Base-by-base conservation (phyloP, 768 basidiomycete genomes). In the Fomitopsis serialis region DNA sequence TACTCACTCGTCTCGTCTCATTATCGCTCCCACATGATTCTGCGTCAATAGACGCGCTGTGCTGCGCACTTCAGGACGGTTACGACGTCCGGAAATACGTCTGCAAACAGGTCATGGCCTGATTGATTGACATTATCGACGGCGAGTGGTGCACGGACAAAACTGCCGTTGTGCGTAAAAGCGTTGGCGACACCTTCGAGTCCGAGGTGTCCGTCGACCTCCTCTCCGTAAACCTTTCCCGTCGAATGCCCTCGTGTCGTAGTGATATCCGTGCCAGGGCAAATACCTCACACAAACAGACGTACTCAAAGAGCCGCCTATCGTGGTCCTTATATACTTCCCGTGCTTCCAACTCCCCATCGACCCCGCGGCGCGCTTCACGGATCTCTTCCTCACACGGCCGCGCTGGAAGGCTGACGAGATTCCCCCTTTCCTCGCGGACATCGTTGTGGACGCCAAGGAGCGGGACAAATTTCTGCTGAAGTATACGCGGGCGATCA, bases 381-480 rank as follows among this genome's bases (percentile, higher is more conserved):
- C 79, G 12, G 92, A 96, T 57, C 79, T 98, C 15, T 99, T 99
- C 75, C 74, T 91, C 36, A 87, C 86, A 9, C 82, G 86, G 5
- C 57, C 79, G 21, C 79, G 80, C 43, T 94, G 92, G 92, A 83
- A 78, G 62, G 78, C 76, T 6, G 83, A 87, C 12, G 92, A 95
- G 17, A 88, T 98, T 54, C 70, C 72, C 24, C 89, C 88, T 3
- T 98, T 95, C 71, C 71, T 98, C 12, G 69, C 74, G 6, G 92
- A 92, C 57, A 82, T 97, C 52, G 86, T 86, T 0, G 74, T 93
- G n/a, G 84, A 91, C 63, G 71, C 74, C 8, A 96, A 97, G 68
- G 92, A 92, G 63, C 77, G 89, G 37, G 95, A 98, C 65, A 92
- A 86, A 66, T 65, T 96, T 57, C 71, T 97, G 36, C 78, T 92